Percentiles rank a stretch among this genome's conserved stretches.
phyloP scores from a whole-genome alignment of 2,329 filamentous ascomycete species.

The Tetracladium maxilliforme region DNA sequence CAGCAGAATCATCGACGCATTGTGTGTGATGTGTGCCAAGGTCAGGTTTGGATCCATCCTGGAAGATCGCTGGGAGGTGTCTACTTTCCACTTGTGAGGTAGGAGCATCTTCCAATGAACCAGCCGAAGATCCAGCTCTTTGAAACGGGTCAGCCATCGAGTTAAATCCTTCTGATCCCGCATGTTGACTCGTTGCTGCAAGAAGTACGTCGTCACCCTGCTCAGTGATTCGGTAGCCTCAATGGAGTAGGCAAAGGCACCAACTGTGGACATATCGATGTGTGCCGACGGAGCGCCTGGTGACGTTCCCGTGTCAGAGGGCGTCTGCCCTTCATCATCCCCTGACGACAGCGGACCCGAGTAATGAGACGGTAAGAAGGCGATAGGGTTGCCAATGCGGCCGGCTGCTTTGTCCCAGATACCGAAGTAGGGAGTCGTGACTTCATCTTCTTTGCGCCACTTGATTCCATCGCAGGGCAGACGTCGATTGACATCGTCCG shows the following conservation, averaged over 20 bases:
- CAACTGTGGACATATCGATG: constrained; percentile 20
- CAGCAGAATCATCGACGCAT: constrained; percentile 17
- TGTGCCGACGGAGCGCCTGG: constrained; percentile 3
- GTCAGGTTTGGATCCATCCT: constrained; percentile 19
- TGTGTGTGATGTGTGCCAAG: constrained; percentile 18
- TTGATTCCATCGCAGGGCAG: constrained; percentile 23
- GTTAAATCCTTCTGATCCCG: constrained; percentile 20
- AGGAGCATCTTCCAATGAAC: constrained; percentile 29
- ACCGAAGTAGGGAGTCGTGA: constrained; percentile 25
- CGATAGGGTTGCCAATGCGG: constrained; percentile 21
- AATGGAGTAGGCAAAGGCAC: constrained; percentile 26
- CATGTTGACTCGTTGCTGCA: constrained; percentile 23
- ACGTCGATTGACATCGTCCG: constrained; percentile 19
- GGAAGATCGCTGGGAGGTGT: constrained; percentile 15
- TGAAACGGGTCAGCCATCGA: constrained; percentile 27
- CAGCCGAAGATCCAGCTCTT: constrained; percentile 26
- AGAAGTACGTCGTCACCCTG: constrained; percentile 25
- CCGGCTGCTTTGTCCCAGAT: constrained; percentile 25
- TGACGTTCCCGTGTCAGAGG: constrained; percentile 5
- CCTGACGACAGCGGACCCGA: constrained; percentile 5
- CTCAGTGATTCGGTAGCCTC: constrained; percentile 28
- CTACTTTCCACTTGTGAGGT: constrained; percentile 24
- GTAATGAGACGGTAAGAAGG: constrained; percentile 17
- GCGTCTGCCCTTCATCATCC: constrained; percentile 8
- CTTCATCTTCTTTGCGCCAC: constrained; percentile 23